These are phyloP conservation scores for Lophiotrema nucula DNA, from an alignment of 495 filamentous ascomycete genomes.

Conservation along the genomic window DNA sequence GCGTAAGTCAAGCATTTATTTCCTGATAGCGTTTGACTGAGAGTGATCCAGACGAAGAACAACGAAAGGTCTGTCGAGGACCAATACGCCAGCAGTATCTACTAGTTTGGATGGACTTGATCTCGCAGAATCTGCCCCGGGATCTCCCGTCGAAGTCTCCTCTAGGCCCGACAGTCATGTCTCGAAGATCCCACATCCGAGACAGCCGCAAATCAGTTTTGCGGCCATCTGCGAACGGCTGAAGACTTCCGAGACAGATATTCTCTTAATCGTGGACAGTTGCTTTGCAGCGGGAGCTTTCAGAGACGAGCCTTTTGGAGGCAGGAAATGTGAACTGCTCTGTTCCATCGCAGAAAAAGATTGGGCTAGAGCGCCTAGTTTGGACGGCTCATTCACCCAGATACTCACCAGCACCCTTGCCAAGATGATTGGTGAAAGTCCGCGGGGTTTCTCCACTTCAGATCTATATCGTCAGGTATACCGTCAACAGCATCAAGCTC, in stretches of 20 bases:
- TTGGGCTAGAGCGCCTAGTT: neutral
- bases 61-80: neutral
- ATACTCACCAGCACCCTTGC: neutral
- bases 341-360: conserved; percentile 2
- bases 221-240: conserved; percentile 9
- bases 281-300: conserved; percentile 8
- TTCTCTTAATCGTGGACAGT: conserved; percentile 3
- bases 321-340: conserved; percentile 13
- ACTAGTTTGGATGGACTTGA: too few species aligned
- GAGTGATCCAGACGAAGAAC: neutral
- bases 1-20: neutral
- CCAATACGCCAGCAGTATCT: too few species aligned
- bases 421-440: neutral
- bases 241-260: conserved; percentile 4
- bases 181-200: too few species aligned
- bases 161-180: too few species aligned
- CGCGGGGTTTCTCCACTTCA: conserved; percentile 4
- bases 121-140: too few species aligned
- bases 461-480: conserved; percentile 10
- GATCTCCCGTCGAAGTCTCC: too few species aligned
- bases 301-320: neutral
- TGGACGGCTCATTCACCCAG: conserved; percentile 9
- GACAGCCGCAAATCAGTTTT: conserved; percentile 9
- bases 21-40: neutral
- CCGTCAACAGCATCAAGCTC: neutral